These are phyloP conservation scores for Penicillium turbatum DNA, from an alignment of 495 filamentous ascomycete species.

Conservation along the genomic window DNA sequence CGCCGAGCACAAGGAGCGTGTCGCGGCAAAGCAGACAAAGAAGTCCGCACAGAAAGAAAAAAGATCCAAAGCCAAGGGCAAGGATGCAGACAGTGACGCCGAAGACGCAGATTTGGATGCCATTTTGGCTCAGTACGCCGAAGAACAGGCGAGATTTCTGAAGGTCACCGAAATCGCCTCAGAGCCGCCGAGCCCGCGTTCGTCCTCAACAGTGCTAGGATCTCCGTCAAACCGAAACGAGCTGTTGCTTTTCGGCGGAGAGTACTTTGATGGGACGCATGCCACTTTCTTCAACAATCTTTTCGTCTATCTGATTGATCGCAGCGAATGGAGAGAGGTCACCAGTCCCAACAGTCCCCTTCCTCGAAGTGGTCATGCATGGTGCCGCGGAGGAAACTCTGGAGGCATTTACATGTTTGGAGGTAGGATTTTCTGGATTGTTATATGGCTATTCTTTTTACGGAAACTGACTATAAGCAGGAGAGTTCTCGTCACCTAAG, in stretches of 20 bases:
- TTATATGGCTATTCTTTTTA: conserved; percentile 36
- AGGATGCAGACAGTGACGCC: conserved; percentile 68
- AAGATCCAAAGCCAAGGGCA: conserved; percentile 56
- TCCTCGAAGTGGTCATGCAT: conserved; percentile 87
- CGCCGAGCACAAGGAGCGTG: conserved; percentile 52
- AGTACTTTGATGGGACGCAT: conserved; percentile 61
- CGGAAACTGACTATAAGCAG: conserved; percentile 22
- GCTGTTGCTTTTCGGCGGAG: conserved; percentile 86
- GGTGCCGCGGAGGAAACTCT: conserved; percentile 80
- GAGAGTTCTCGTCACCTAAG: conserved; percentile 73
- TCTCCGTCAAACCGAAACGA: conserved; percentile 83
- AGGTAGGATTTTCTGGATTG: conserved; percentile 41
- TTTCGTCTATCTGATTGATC: conserved; percentile 84
- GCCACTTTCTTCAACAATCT: conserved; percentile 67
- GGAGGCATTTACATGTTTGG: conserved; percentile 90
- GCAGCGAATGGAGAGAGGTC: conserved; percentile 81
- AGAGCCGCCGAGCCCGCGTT: conserved; percentile 72
- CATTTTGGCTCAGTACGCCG: conserved; percentile 87
- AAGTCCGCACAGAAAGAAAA: conserved; percentile 75
- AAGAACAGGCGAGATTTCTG: conserved; percentile 82
- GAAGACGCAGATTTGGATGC: conserved; percentile 94
- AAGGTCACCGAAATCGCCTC: conserved; percentile 81
- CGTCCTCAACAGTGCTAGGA: conserved; percentile 73
- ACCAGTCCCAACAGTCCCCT: conserved; percentile 89
- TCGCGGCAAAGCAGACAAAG: conserved; percentile 51